A percentile compares a stretch with the other conserved stretches of the same genome.
Conservation (phyloP, 2,329 filamentous ascomycete genomes). For the Monascus ruber region DNA sequence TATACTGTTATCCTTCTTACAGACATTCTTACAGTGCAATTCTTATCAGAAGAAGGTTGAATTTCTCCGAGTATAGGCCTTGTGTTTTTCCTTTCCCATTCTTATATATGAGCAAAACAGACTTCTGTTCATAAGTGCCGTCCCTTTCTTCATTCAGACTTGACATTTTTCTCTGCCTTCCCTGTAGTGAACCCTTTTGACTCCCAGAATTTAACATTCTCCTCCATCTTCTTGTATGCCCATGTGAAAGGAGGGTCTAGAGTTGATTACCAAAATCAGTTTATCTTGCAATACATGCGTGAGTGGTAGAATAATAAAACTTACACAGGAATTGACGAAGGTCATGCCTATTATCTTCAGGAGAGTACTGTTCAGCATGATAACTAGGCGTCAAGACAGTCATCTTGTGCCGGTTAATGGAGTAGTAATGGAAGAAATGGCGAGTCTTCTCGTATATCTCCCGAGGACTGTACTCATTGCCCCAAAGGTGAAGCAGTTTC, state of each 20-base stretch:
- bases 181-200: constrained; percentile 22
- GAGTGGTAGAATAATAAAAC: constrained; percentile 1
- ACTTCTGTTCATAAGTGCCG: no score
- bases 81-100: no score
- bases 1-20: no score
- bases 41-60: no score
- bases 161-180: constrained; percentile 24
- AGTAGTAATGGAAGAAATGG: constrained; percentile 38
- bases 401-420: constrained; percentile 56
- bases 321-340: constrained; percentile 43
- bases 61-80: no score
- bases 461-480: constrained; percentile 24
- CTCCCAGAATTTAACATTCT: constrained; percentile 34
- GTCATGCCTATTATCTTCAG: constrained; percentile 50
- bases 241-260: constrained; percentile 30
- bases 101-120: no score
- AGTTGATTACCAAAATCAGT: background rate
- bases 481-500: constrained; percentile 42
- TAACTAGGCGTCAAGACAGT: constrained; percentile 49
- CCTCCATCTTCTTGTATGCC: constrained; percentile 40
- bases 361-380: constrained; percentile 41
- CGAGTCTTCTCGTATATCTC: constrained; percentile 39
- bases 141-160: constrained; percentile 14
- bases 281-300: background rate
- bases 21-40: no score